Conservation (phyloP, 2,329 filamentous ascomycete genomes). For the Seiridium unicorne region DNA sequence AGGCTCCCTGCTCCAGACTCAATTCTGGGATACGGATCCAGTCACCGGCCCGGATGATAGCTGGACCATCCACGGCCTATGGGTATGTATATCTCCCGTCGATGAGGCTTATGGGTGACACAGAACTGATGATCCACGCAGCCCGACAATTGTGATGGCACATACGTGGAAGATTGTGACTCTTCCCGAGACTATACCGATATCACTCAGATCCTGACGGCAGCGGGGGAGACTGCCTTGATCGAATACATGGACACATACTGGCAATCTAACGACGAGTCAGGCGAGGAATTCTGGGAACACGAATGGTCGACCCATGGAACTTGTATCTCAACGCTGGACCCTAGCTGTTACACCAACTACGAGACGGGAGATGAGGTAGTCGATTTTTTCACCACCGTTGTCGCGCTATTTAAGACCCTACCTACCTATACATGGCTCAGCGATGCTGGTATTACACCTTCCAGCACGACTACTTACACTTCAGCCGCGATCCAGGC, state of each 20-base stretch:
- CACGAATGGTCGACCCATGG: constrained; percentile 78
- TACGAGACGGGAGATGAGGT: constrained; percentile 64
- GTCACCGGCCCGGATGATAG: constrained; percentile 6
- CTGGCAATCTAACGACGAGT: constrained; percentile 68
- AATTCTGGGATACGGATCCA: constrained; percentile 46
- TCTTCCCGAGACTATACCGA: constrained; percentile 59
- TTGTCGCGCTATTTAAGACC: constrained; percentile 64
- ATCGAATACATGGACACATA: constrained; percentile 67
- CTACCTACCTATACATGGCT: constrained; percentile 66
- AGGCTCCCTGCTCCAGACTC: constrained; percentile 70
- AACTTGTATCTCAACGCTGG: constrained; percentile 65
- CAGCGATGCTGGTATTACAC: constrained; percentile 58
- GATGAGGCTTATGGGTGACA: background rate
- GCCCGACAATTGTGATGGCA: constrained; percentile 69
- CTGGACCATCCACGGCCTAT: constrained; percentile 9
- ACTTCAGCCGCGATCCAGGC: constrained; percentile 55
- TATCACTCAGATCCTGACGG: constrained; percentile 59
- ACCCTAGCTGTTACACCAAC: constrained; percentile 62
- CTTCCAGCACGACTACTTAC: constrained; percentile 56
- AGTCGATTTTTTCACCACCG: constrained; percentile 65
- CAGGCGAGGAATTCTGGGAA: constrained; percentile 67
- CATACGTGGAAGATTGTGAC: constrained; percentile 67
- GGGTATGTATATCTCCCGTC: constrained; percentile 43
- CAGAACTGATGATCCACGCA: constrained; percentile 41
- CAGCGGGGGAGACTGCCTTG: constrained; percentile 41